These are phyloP conservation scores for Protomyces gravidus DNA, from an alignment of 1,139 yeast species.

Conservation along the genomic window DNA sequence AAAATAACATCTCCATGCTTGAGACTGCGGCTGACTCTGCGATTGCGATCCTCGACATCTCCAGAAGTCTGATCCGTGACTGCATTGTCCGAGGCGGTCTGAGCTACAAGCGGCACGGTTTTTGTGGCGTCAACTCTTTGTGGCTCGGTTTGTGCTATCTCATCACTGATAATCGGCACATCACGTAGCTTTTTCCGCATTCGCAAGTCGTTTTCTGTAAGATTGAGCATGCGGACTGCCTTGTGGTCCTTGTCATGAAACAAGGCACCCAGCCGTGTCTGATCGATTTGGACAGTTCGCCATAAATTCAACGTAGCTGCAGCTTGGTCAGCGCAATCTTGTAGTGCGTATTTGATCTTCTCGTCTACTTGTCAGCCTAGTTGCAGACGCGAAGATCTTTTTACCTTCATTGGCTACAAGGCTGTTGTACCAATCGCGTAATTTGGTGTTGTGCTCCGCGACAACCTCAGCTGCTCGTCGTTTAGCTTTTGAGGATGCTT, in stretches of 20 bases:
- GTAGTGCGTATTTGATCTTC: slow-evolving; percentile 51
- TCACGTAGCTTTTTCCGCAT: slow-evolving; percentile 54
- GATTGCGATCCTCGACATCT: slow-evolving; percentile 63
- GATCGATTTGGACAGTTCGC: slow-evolving; percentile 48
- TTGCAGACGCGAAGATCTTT: neutral
- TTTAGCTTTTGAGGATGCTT: neutral
- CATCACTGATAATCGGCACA: too few species aligned
- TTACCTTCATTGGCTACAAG: slow-evolving; percentile 12
- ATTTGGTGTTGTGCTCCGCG: neutral
- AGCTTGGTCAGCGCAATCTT: slow-evolving; percentile 61
- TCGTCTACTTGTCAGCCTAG: slow-evolving; percentile 36
- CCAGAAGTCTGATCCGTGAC: slow-evolving; percentile 32
- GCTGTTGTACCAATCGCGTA: slow-evolving; percentile 1
- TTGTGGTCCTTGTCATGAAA: slow-evolving; percentile 36
- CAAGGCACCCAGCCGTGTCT: slow-evolving; percentile 43
- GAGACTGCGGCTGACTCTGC: slow-evolving; percentile 65
- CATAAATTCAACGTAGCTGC: slow-evolving; percentile 51
- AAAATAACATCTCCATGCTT: slow-evolving; percentile 66
- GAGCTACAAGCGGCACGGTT: neutral
- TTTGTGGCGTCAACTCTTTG: neutral
- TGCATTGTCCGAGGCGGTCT: neutral
- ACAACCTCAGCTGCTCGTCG: neutral
- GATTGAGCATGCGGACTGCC: slow-evolving; percentile 52
- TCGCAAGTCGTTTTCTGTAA: slow-evolving; percentile 63
- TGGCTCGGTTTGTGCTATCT: neutral